These are phyloP conservation scores for Periconia macrospinosa DNA, from an alignment of 2,329 filamentous ascomycete genomes.

Conservation along the genomic window DNA sequence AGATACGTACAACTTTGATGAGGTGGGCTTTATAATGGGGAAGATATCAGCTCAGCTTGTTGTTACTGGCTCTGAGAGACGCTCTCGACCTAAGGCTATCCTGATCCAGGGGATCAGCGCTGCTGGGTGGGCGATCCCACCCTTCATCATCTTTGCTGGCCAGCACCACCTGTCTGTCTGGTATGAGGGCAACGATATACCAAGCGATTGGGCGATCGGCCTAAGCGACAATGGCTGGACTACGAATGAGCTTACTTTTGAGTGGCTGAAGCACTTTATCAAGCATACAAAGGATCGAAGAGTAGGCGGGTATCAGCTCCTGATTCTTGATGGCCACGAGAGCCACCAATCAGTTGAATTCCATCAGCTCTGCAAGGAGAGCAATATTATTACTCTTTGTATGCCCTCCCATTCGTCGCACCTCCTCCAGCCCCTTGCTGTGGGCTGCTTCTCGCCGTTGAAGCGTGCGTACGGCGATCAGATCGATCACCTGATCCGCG, in stretches of 20 bases:
- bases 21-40: too few species aligned
- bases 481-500: constrained; percentile 28
- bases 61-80: too few species aligned
- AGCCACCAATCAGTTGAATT: constrained; percentile 41
- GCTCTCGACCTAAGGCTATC: too few species aligned
- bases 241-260: constrained; percentile 40
- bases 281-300: constrained; percentile 23
- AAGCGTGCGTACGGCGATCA: constrained; percentile 33
- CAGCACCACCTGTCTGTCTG: too few species aligned
- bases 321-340: constrained; percentile 8
- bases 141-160: too few species aligned
- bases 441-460: constrained; percentile 34
- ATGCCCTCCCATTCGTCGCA: constrained; percentile 19
- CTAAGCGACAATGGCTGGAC: constrained; percentile 37
- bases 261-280: constrained; percentile 41
- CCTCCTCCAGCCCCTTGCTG: too few species aligned
- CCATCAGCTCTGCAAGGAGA: constrained; percentile 31
- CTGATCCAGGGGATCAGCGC: too few species aligned
- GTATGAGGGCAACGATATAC: constrained; percentile 13
- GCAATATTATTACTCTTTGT: constrained; percentile 43
- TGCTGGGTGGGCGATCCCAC: too few species aligned
- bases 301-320: constrained; percentile 32
- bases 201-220: constrained; percentile 27
- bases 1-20: too few species aligned
- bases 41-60: too few species aligned